Conservation (phyloP, 169 alveolate genomes). For the Plasmodium inui region DNA sequence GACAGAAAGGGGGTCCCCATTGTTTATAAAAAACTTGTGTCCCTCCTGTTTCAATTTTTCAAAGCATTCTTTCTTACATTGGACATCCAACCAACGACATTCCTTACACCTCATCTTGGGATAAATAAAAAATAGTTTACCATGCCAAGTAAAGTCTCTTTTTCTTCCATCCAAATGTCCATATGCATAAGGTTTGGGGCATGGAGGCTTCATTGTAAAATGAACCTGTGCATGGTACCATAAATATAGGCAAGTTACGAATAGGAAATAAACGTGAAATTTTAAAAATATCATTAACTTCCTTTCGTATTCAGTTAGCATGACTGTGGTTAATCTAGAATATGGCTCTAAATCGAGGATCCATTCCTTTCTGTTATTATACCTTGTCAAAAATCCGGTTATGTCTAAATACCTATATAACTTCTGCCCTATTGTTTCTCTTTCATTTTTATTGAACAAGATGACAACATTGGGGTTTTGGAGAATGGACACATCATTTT, state of each 20-base stretch:
- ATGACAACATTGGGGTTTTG: constrained; percentile 60
- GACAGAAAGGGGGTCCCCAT: constrained; percentile 87
- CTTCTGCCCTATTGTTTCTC: constrained; percentile 77
- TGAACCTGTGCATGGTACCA: constrained; percentile 76
- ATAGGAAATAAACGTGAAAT: constrained; percentile 73
- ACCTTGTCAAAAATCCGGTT: constrained; percentile 82
- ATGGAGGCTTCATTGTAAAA: constrained; percentile 80
- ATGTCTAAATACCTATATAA: constrained; percentile 81
- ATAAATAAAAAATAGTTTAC: constrained; percentile 82
- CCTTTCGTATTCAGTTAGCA: constrained; percentile 82
- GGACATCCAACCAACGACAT: constrained; percentile 89
- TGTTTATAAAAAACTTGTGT: constrained; percentile 80
- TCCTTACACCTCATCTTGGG: constrained; percentile 90
- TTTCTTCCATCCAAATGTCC: constrained; percentile 82
- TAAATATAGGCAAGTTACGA: constrained; percentile 65
- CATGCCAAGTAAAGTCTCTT: constrained; percentile 90
- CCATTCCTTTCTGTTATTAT: constrained; percentile 81
- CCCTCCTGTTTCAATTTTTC: constrained; percentile 86
- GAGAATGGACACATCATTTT: constrained; percentile 22
- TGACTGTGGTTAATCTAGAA: constrained; percentile 73
- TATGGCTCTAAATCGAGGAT: constrained; percentile 77
- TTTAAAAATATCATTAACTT: constrained; percentile 77
- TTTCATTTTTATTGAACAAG: constrained; percentile 47
- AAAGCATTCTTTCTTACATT: constrained; percentile 88
- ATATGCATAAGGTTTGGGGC: constrained; percentile 76